These are phyloP conservation scores for Fomitiporia mediterranea DNA, from an alignment of 1,284 basidiomycete species.

Conservation along the genomic window DNA sequence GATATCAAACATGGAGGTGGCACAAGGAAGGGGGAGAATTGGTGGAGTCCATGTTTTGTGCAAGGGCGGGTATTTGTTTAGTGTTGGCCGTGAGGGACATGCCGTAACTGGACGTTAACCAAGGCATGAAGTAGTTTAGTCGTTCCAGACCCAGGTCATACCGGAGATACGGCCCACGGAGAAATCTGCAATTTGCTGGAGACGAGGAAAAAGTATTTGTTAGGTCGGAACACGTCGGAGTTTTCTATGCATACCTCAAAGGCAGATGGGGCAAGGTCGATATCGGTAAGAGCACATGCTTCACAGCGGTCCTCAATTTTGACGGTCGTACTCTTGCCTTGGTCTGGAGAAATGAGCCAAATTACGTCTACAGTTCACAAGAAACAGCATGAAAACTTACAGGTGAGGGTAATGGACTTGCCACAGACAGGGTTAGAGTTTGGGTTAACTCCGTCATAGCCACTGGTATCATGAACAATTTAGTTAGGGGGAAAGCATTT, in stretches of 20 bases:
- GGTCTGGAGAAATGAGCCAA: constrained; percentile 24
- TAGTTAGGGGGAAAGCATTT: neutral
- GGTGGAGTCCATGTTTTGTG: constrained; percentile 2
- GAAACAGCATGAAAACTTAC: constrained; percentile 22
- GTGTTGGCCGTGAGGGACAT: neutral
- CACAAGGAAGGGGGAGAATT: neutral
- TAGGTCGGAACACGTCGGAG: neutral
- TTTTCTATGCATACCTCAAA: constrained; percentile 27
- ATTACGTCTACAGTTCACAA: constrained; percentile 8
- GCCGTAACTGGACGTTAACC: neutral
- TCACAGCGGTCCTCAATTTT: constrained; percentile 40
- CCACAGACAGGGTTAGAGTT: constrained; percentile 46
- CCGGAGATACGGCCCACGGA: constrained; percentile 25
- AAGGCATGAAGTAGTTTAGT: neutral
- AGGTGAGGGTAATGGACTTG: constrained; percentile 33
- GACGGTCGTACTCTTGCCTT: constrained; percentile 34
- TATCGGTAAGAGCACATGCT: constrained; percentile 34
- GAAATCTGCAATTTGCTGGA: constrained; percentile 30
- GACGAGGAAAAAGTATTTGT: neutral
- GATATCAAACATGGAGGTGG: constrained; percentile 1
- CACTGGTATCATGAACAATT: constrained; percentile 15
- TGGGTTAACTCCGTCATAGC: constrained; percentile 35
- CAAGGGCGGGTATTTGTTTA: constrained; percentile 8
- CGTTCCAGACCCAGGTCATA: constrained; percentile 20
- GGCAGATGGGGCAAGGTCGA: constrained; percentile 40